Conservation (phyloP, 2,329 filamentous ascomycete genomes). For the Hirsutella minnesotensis region DNA sequence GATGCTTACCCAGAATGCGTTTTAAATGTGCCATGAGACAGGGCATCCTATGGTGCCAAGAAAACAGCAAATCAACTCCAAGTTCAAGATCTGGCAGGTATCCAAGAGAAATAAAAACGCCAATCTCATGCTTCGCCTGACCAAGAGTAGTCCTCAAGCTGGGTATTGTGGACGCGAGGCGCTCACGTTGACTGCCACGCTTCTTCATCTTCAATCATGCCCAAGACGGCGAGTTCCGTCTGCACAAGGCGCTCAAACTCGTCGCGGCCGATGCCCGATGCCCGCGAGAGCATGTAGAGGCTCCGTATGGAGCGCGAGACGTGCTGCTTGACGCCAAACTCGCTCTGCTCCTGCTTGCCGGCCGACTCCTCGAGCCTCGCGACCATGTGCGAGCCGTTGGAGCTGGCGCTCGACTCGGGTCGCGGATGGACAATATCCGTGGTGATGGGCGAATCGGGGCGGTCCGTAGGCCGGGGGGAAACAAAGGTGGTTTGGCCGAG, state of each 20-base stretch:
- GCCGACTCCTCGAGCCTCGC: conserved; percentile 49
- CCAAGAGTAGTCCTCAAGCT: background rate
- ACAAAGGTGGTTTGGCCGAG: conserved; percentile 6
- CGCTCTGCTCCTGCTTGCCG: conserved; percentile 46
- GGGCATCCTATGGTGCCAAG: too few relatives aligned
- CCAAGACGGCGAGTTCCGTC: conserved; percentile 59
- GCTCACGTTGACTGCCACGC: too few relatives aligned
- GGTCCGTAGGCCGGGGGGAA: conserved; percentile 2
- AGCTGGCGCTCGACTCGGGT: conserved; percentile 45
- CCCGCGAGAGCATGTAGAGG: conserved; percentile 57
- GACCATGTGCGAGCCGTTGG: conserved; percentile 43
- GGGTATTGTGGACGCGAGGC: too few relatives aligned
- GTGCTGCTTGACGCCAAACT: conserved; percentile 68
- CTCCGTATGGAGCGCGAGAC: conserved; percentile 68
- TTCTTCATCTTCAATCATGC: conserved; percentile 51
- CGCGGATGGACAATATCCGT: conserved; percentile 43
- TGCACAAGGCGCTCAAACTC: conserved; percentile 65
- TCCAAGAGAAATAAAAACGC: background rate
- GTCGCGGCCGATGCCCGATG: conserved; percentile 59
- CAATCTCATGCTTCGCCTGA: background rate
- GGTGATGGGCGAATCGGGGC: background rate
- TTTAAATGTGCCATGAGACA: too few relatives aligned
- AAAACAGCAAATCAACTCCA: too few relatives aligned
- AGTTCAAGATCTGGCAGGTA: too few relatives aligned
- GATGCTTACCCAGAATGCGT: too few relatives aligned